Evolutionary conservation across 768 basidiomycete species (phyloP).

Genomic region (Fistulinella prunicolor): DNA sequence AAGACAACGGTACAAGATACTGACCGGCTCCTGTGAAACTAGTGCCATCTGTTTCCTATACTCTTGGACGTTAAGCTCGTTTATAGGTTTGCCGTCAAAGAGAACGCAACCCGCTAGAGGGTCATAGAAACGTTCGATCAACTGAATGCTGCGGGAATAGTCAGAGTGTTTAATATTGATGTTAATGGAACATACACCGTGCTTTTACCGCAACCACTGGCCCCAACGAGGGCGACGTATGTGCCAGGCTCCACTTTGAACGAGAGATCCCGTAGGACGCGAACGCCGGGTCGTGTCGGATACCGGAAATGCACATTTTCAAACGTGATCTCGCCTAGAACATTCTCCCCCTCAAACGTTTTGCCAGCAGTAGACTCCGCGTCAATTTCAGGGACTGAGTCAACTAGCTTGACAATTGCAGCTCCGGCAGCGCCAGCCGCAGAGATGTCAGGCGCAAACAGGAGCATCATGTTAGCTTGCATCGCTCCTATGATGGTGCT

Average conservation of each 20-base stretch:
- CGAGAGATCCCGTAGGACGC: slow-evolving; percentile 77
- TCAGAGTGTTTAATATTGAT: background rate
- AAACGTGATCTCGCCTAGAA: slow-evolving; percentile 65
- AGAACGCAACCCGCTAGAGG: slow-evolving; percentile 68
- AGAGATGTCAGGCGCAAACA: slow-evolving; percentile 85
- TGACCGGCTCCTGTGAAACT: slow-evolving; percentile 81
- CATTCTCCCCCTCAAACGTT: slow-evolving; percentile 39
- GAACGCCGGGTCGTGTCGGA: slow-evolving; percentile 80
- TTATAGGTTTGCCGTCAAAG: slow-evolving; percentile 73
- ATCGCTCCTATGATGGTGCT: slow-evolving; percentile 75
- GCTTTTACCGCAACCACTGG: slow-evolving; percentile 79
- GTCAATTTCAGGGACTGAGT: slow-evolving; percentile 75
- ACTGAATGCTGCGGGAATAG: slow-evolving; percentile 55
- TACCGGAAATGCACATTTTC: slow-evolving; percentile 88
- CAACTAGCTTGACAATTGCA: slow-evolving; percentile 72
- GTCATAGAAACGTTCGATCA: slow-evolving; percentile 85
- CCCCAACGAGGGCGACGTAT: slow-evolving; percentile 79
- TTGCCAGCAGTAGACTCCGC: slow-evolving; percentile 70
- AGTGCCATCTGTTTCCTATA: slow-evolving; percentile 87
- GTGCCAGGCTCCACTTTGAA: slow-evolving; percentile 72
- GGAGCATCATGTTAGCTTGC: slow-evolving; percentile 83
- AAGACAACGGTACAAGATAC: slow-evolving; percentile 6
- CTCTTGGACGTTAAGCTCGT: slow-evolving; percentile 75
- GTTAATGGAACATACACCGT: slow-evolving; percentile 54
- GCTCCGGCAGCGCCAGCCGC: slow-evolving; percentile 77